A percentile compares a stretch with the other conserved stretches of the same genome.
Conservation (phyloP, 768 basidiomycete genomes). For the Kockovaella imperatae region DNA sequence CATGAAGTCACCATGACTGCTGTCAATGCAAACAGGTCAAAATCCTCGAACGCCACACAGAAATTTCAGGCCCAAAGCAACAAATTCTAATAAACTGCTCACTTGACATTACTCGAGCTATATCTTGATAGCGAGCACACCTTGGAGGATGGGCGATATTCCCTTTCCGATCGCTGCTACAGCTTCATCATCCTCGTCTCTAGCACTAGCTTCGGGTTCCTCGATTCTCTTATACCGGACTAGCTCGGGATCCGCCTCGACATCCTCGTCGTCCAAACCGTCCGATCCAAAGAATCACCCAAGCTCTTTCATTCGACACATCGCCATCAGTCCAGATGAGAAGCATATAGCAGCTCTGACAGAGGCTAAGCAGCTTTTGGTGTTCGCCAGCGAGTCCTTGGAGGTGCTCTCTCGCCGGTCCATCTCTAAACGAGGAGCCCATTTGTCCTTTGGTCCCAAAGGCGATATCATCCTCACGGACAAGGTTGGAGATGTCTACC, state of each 20-base stretch:
- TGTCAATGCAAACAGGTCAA: no score
- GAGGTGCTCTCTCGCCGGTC: conserved; percentile 50
- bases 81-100: no score
- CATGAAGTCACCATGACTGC: no score
- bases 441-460: conserved; percentile 57
- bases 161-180: conserved; percentile 14
- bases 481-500: conserved; percentile 91
- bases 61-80: no score
- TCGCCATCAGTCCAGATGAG: conserved; percentile 27
- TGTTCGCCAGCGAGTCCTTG: conserved; percentile 46
- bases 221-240: conserved; percentile 8
- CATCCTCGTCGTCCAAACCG: conserved; percentile 3
- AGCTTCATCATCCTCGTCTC: conserved; percentile 11
- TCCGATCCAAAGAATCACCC: conserved; percentile 1
- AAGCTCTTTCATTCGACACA: conserved; percentile 23
- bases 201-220: conserved; percentile 19
- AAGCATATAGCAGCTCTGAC: conserved; percentile 53
- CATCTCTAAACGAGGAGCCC: conserved; percentile 74
- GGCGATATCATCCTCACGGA: conserved; percentile 73
- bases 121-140: neutral
- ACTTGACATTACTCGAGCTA: neutral
- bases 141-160: conserved; percentile 1
- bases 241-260: conserved; percentile 4
- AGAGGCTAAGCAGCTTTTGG: conserved; percentile 73
- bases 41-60: no score